Evolutionary conservation across 805 yeast species (phyloP).

Genomic region (Suhomyces xylopsoci): DNA sequence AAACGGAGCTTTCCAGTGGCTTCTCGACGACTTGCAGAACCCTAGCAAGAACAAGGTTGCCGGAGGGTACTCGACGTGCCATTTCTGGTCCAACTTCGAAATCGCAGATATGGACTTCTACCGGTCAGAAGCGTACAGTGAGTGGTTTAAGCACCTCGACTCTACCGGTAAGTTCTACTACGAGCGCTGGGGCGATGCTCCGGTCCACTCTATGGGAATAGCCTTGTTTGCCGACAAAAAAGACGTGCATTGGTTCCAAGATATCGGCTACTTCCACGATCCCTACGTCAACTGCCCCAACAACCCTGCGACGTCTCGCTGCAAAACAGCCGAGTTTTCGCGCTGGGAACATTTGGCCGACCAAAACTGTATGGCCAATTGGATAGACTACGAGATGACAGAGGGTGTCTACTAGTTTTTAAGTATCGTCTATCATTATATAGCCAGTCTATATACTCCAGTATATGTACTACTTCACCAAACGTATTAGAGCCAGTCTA

Average conservation of each 20-base stretch:
- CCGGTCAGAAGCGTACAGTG: constrained; percentile 62
- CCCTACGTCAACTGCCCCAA: constrained; percentile 80
- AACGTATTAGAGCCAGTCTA: not conserved
- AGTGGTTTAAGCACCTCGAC: constrained; percentile 65
- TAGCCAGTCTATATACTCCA: no score
- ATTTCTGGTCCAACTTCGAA: constrained; percentile 90
- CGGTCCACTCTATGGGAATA: constrained; percentile 77
- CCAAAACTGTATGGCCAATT: constrained; percentile 73
- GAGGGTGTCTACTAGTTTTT: constrained; percentile 5
- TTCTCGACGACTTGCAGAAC: constrained; percentile 49
- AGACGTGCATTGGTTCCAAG: constrained; percentile 82
- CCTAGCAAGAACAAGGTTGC: constrained; percentile 43
- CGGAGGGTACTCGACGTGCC: constrained; percentile 64
- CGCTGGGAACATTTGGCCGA: constrained; percentile 48
- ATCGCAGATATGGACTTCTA: constrained; percentile 81
- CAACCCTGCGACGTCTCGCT: constrained; percentile 40
- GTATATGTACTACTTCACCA: no score
- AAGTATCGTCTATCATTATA: no score
- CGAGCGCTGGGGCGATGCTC: constrained; percentile 94
- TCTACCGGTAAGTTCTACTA: constrained; percentile 77
- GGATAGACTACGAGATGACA: constrained; percentile 49
- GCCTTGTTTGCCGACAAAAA: constrained; percentile 66
- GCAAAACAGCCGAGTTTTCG: constrained; percentile 55
- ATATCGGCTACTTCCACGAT: constrained; percentile 71
- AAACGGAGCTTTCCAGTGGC: constrained; percentile 52